Conservation (phyloP, 805 yeast genomes). For the Ogataea chonburiensis region DNA sequence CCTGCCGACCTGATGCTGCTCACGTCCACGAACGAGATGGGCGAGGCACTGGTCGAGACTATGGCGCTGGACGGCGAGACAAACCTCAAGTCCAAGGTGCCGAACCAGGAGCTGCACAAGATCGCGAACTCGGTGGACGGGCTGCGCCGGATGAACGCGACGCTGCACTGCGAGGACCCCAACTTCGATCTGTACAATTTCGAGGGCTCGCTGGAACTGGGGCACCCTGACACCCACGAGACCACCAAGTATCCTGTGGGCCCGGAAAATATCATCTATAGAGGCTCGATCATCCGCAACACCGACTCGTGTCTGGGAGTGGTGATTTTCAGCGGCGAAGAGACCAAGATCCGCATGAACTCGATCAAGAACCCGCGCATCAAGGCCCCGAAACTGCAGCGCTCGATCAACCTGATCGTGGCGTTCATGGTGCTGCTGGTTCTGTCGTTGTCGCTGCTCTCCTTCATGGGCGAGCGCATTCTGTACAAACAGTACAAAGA, state of each 20-base stretch:
- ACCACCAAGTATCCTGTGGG: conserved; percentile 58
- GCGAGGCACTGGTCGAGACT: conserved; percentile 78
- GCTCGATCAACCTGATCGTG: conserved; percentile 78
- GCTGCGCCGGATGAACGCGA: conserved; percentile 48
- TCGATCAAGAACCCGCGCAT: conserved; percentile 85
- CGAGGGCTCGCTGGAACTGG: conserved; percentile 66
- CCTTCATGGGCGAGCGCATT: conserved; percentile 74
- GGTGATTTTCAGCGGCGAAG: conserved; percentile 93
- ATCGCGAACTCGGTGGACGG: conserved; percentile 49
- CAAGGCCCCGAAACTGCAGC: conserved; percentile 90
- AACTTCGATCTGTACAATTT: conserved; percentile 87
- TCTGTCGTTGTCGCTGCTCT: conserved; percentile 67
- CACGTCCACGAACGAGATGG: conserved; percentile 64
- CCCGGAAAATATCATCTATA: conserved; percentile 78
- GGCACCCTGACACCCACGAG: conserved; percentile 26
- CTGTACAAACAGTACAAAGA: conserved; percentile 41
- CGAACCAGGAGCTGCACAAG: conserved; percentile 63
- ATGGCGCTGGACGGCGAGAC: conserved; percentile 99
- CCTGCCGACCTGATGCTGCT: conserved; percentile 87
- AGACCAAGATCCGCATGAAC: conserved; percentile 93
- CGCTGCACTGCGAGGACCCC: conserved; percentile 82
- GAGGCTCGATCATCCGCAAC: conserved; percentile 89
- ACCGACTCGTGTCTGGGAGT: conserved; percentile 73
- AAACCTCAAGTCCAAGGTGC: conserved; percentile 71
- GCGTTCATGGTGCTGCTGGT: conserved; percentile 86